Percentiles rank a stretch among this genome's conserved stretches.
Evolutionary conservation across 2,329 filamentous ascomycete species (phyloP).

Genomic region (Grosmannia huntii): DNA sequence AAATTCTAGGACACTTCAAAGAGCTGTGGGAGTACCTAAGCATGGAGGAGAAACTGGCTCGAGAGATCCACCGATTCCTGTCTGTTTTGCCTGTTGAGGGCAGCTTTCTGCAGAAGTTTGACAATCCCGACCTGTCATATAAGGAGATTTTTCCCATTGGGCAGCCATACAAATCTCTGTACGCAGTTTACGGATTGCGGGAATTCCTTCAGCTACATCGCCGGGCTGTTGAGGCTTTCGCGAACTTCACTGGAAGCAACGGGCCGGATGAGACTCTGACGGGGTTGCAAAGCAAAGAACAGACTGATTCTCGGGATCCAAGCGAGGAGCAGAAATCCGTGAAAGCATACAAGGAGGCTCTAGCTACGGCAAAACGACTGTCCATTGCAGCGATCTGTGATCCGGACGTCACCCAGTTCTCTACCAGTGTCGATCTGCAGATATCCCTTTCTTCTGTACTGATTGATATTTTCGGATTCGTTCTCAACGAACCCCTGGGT

Average conservation of each 20-base stretch:
- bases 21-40: constrained; percentile 72
- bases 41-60: constrained; percentile 55
- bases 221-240: constrained; percentile 13
- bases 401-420: constrained; percentile 34
- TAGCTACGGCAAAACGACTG: constrained; percentile 36
- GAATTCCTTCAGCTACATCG: constrained; percentile 40
- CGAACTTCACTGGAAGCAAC: background rate
- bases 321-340: background rate
- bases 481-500: constrained; percentile 28
- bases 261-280: no score
- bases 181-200: constrained; percentile 54
- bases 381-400: constrained; percentile 50
- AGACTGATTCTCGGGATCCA: background rate
- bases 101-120: constrained; percentile 46
- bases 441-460: constrained; percentile 38
- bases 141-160: constrained; percentile 53
- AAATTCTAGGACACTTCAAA: constrained; percentile 71
- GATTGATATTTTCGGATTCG: constrained; percentile 41
- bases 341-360: constrained; percentile 19
- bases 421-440: constrained; percentile 29
- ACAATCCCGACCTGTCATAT: constrained; percentile 37
- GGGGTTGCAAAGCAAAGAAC: background rate
- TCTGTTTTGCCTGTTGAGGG: constrained; percentile 56
- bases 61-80: constrained; percentile 61
- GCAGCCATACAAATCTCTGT: constrained; percentile 61